Conservation (phyloP, 2,329 filamentous ascomycete genomes). For the Capronia americana region DNA sequence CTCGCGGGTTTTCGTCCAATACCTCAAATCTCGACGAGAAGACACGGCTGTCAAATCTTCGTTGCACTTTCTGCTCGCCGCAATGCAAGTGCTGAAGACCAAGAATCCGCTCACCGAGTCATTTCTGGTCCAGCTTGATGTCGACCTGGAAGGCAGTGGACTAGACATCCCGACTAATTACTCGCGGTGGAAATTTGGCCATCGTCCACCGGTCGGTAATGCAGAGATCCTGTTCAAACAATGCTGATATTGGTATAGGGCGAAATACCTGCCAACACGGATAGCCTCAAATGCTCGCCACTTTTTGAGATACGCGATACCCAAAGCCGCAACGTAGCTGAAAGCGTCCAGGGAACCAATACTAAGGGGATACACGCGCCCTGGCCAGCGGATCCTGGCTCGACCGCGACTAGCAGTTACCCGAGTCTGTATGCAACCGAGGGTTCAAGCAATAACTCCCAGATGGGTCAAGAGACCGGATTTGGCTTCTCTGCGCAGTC, state of each 20-base stretch:
- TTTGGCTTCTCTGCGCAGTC: slow-evolving; percentile 25
- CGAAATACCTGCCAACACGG: slow-evolving; percentile 37
- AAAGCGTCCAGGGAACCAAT: background rate
- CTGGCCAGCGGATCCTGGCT: slow-evolving; percentile 6
- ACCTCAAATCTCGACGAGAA: slow-evolving; percentile 89
- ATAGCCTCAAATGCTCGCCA: slow-evolving; percentile 36
- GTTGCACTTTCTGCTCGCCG: slow-evolving; percentile 85
- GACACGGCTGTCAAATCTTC: slow-evolving; percentile 79
- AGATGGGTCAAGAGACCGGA: slow-evolving; percentile 19
- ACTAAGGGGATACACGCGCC: slow-evolving; percentile 9
- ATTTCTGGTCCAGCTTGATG: slow-evolving; percentile 89
- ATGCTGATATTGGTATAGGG: slow-evolving; percentile 29
- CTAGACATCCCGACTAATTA: slow-evolving; percentile 41
- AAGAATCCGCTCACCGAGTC: slow-evolving; percentile 93
- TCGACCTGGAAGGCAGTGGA: slow-evolving; percentile 74
- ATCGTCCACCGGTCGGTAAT: slow-evolving; percentile 30
- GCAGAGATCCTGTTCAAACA: background rate
- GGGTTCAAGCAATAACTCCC: slow-evolving; percentile 11
- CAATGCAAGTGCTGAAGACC: slow-evolving; percentile 86
- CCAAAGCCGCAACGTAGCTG: slow-evolving; percentile 18
- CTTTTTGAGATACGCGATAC: slow-evolving; percentile 38
- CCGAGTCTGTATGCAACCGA: slow-evolving; percentile 27
- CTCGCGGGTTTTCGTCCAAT: slow-evolving; percentile 92
- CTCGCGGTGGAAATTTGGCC: slow-evolving; percentile 36
- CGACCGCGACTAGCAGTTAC: slow-evolving; percentile 13